Conservation (phyloP, 345 rosid genomes). For the Kernera saxatilis region DNA sequence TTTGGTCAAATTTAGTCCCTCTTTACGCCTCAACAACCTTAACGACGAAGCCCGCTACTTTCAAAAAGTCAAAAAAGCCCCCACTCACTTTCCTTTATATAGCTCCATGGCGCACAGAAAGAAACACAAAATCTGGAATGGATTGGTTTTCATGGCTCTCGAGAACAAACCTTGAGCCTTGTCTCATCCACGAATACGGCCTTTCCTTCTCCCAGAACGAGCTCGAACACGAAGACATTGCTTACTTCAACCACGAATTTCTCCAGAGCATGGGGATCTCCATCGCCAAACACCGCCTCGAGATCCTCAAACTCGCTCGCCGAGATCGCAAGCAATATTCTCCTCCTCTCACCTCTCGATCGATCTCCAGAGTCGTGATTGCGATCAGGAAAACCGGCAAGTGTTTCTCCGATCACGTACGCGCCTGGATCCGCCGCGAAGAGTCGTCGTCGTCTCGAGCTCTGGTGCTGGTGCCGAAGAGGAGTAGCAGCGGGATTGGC, state of each 20-base stretch:
- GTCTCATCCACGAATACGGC: slow-evolving; percentile 71
- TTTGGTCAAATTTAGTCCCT: not conserved
- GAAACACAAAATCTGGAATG: slow-evolving; percentile 32
- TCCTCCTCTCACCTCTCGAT: slow-evolving; percentile 15
- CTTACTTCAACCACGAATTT: slow-evolving; percentile 87
- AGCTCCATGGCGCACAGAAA: not conserved
- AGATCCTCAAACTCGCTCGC: slow-evolving; percentile 84
- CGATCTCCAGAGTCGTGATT: slow-evolving; percentile 48
- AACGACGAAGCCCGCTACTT: slow-evolving; percentile 32
- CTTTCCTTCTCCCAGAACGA: slow-evolving; percentile 67
- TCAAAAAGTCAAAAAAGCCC: not conserved
- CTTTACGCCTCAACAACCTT: slow-evolving; percentile 31
- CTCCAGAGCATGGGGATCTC: slow-evolving; percentile 96
- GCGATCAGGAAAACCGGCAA: slow-evolving; percentile 60
- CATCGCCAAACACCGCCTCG: slow-evolving; percentile 90
- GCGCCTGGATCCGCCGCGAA: slow-evolving; percentile 46
- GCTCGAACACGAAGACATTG: slow-evolving; percentile 76
- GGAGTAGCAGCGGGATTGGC: slow-evolving; percentile 22
- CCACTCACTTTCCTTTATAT: not conserved
- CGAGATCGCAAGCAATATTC: slow-evolving; percentile 33
- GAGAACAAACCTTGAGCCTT: slow-evolving; percentile 65
- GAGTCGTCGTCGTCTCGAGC: slow-evolving; percentile 53
- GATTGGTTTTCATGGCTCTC: slow-evolving; percentile 96
- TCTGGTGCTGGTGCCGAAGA: slow-evolving; percentile 42
- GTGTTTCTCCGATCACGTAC: slow-evolving; percentile 42